Percentiles rank a stretch among this genome's conserved stretches.
Conservation (phyloP, 345 rosid species). For the Citrus glauca region DNA sequence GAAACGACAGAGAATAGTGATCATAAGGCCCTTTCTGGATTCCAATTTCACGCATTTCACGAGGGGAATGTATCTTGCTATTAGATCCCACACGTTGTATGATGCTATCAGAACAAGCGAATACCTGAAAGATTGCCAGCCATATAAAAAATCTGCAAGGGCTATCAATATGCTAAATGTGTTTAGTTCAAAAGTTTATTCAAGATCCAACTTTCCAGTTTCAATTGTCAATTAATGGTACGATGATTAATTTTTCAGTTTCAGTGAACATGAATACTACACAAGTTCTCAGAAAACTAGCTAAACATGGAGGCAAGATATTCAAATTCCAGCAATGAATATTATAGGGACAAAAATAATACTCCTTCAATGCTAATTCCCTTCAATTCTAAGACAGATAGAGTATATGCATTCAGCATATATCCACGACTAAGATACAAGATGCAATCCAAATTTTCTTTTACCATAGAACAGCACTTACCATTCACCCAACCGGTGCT, state of each 20-base stretch:
- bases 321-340: background rate
- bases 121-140: conserved; percentile 45
- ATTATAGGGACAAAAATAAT: background rate
- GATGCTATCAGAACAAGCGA: conserved; percentile 58
- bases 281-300: no score
- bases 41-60: conserved; percentile 53
- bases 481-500: conserved; percentile 62
- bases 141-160: background rate
- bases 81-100: conserved; percentile 68
- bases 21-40: conserved; percentile 57
- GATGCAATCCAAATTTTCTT: background rate
- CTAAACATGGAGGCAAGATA: background rate
- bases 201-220: no score
- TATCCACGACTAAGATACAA: background rate
- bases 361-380: background rate
- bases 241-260: background rate
- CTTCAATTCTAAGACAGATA: background rate
- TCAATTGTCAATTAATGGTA: no score
- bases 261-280: background rate
- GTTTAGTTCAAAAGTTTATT: no score
- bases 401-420: background rate
- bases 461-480: conserved; percentile 7
- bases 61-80: conserved; percentile 64
- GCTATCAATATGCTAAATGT: background rate
- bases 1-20: conserved; percentile 50